Percentiles rank a stretch among this genome's conserved stretches.
These are phyloP conservation scores for Aspergillus saccharolyticus DNA, from an alignment of 495 filamentous ascomycete species.

Conservation along the genomic window DNA sequence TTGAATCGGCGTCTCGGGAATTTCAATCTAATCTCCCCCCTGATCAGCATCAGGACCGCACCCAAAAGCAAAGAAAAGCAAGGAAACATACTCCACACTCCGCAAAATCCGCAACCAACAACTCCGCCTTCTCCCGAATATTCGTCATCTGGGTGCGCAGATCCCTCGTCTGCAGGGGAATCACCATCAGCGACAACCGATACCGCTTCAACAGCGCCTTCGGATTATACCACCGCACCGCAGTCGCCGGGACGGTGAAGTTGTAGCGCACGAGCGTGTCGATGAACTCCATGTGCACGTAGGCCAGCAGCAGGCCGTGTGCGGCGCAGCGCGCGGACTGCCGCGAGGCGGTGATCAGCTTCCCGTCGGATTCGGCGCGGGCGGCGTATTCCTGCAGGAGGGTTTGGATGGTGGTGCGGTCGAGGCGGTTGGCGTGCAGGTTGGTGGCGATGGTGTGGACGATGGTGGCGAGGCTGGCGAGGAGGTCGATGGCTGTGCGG, in stretches of 20 bases:
- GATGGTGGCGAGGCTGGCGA: background rate
- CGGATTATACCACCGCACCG: conserved; percentile 17
- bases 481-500: conserved; percentile 7
- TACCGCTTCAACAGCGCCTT: conserved; percentile 9
- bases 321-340: conserved; percentile 10
- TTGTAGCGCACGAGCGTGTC: conserved; percentile 12
- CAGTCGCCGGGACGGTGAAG: conserved; percentile 11
- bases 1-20: conserved; percentile 5
- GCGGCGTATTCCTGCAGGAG: conserved; percentile 10
- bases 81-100: conserved; percentile 9
- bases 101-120: conserved; percentile 15
- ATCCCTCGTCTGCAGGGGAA: conserved; percentile 6
- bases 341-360: conserved; percentile 13
- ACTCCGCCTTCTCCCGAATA: conserved; percentile 8
- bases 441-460: conserved; percentile 12
- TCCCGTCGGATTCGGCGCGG: conserved; percentile 13
- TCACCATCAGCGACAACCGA: conserved; percentile 8
- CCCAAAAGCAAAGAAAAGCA: no score
- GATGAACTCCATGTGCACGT: conserved; percentile 16
- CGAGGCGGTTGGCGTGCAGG: conserved; percentile 11
- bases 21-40: background rate
- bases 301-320: conserved; percentile 15
- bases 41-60: no score
- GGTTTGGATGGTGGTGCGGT: conserved; percentile 6
- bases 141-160: conserved; percentile 5